These are phyloP conservation scores for Mycena kentingensis DNA, from an alignment of 768 basidiomycete species.

Conservation along the genomic window DNA sequence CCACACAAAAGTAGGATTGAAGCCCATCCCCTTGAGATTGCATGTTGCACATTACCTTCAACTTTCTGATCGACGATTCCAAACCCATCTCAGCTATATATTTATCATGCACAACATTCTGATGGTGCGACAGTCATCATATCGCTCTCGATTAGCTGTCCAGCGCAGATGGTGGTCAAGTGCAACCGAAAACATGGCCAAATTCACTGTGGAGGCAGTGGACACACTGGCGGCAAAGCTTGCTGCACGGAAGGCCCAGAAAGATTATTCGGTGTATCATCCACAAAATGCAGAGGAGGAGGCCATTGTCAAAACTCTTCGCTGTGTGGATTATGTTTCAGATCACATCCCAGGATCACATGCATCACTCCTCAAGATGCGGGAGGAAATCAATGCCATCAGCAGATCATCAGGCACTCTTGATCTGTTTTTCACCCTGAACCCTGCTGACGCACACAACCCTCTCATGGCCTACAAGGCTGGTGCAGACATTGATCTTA, in stretches of 20 bases:
- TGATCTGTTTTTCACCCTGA: conserved; percentile 23
- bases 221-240: not conserved
- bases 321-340: conserved; percentile 22
- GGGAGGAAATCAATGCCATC: conserved; percentile 21
- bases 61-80: conserved; percentile 11
- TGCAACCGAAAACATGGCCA: not conserved
- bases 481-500: conserved; percentile 23
- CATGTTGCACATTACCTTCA: conserved; percentile 4
- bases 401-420: conserved; percentile 13
- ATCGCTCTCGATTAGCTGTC: conserved; percentile 3
- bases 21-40: not conserved
- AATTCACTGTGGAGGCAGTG: conserved; percentile 4
- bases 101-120: conserved; percentile 21
- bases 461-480: conserved; percentile 15
- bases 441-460: conserved; percentile 24
- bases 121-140: conserved; percentile 10
- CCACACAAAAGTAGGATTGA: not conserved
- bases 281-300: conserved; percentile 8
- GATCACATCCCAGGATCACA: conserved; percentile 22
- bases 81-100: conserved; percentile 14
- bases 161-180: conserved; percentile 3
- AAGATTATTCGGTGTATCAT: not conserved
- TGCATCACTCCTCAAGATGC: conserved; percentile 11
- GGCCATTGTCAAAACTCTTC: conserved; percentile 13
- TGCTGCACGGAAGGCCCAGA: not conserved